Base-by-base conservation (phyloP, 2,329 filamentous ascomycete genomes). In the Annulohypoxylon truncatum region DNA sequence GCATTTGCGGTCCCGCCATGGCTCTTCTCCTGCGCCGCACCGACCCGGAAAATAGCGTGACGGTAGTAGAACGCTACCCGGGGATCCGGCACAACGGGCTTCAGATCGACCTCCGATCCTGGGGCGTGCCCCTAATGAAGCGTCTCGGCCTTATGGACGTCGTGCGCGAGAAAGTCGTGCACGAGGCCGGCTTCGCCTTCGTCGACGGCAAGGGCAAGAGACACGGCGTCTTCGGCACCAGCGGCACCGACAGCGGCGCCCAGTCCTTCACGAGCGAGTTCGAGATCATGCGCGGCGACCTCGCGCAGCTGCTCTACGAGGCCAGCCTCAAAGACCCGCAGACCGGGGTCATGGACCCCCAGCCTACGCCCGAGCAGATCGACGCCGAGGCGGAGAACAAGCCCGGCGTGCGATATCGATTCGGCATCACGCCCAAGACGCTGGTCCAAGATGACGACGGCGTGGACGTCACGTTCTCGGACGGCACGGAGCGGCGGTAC, bases 281-380 rank as follows among this genome's bases (percentile, higher is more conserved):
- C 64, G 87, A 90, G 76, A 84, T 90, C 51, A 84, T 90, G 80
- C 79, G 87, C 7, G 86, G 84, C 0, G 84, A 88, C 55, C 71
- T 90, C n/a, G 81, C 82, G 3, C 74, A 77, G 9, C 77, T 89
- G 1, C 72, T 89, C 1, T 83, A 84, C 68, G 79, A 85, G 0
- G 75, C 69, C 15, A 79, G 77, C 20, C 66, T 73, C 8, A 67
- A 74, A 10, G 70, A 71, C n/a, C 29, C 26, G 22, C 46, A 51
- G 22, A 22, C 46, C n/a, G 46, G 29, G 9, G 24, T 35, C 2
- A 28, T 15, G n/a, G 54, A 48, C 24, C 24, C 24, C 13, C 31
- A 22, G 3, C 40, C 28, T 2, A 38, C 35, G 5, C n/a, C 35
- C 5, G 13, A 70, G 59, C 3, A 71, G 69, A 5, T 15, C 12